Conservation (phyloP, 768 basidiomycete genomes). For the Tulasnella sp. region DNA sequence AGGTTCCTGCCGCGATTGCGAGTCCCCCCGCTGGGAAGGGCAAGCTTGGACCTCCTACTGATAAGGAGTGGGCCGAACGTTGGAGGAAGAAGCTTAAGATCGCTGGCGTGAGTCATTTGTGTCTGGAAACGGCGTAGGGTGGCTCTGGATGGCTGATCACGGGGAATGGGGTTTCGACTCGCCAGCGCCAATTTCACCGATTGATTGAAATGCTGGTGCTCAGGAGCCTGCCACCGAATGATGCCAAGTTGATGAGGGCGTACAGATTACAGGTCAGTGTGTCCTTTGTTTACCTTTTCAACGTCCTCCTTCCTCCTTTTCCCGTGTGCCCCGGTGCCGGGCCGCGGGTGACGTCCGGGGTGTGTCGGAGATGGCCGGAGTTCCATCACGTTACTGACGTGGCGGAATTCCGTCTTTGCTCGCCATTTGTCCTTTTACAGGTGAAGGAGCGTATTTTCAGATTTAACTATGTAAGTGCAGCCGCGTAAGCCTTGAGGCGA, state of each 20-base stretch:
- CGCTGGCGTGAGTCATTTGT: slow-evolving; percentile 58
- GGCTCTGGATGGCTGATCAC: neutral
- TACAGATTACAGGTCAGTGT: slow-evolving; percentile 63
- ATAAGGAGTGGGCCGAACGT: slow-evolving; percentile 70
- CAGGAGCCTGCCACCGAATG: slow-evolving; percentile 58
- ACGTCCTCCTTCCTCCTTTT: neutral
- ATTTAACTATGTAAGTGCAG: slow-evolving; percentile 82
- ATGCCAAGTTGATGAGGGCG: slow-evolving; percentile 52
- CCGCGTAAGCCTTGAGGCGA: neutral
- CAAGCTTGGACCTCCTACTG: slow-evolving; percentile 71
- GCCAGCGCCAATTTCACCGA: slow-evolving; percentile 87
- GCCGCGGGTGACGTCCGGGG: slow-evolving; percentile 1
- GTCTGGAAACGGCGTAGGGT: neutral
- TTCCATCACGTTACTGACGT: neutral
- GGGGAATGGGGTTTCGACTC: neutral
- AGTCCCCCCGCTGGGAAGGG: slow-evolving; percentile 46
- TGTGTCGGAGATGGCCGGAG: neutral
- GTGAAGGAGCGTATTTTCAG: slow-evolving; percentile 93
- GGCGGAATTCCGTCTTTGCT: neutral
- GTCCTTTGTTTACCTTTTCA: neutral
- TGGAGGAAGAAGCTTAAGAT: slow-evolving; percentile 84
- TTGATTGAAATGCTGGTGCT: slow-evolving; percentile 88
- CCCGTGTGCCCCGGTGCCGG: too few relatives aligned
- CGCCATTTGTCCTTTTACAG: slow-evolving; percentile 28
- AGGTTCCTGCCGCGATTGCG: slow-evolving; percentile 3